These are phyloP conservation scores for Diaporthe longicolla DNA, from an alignment of 2,329 filamentous ascomycete genomes.

Conservation along the genomic window DNA sequence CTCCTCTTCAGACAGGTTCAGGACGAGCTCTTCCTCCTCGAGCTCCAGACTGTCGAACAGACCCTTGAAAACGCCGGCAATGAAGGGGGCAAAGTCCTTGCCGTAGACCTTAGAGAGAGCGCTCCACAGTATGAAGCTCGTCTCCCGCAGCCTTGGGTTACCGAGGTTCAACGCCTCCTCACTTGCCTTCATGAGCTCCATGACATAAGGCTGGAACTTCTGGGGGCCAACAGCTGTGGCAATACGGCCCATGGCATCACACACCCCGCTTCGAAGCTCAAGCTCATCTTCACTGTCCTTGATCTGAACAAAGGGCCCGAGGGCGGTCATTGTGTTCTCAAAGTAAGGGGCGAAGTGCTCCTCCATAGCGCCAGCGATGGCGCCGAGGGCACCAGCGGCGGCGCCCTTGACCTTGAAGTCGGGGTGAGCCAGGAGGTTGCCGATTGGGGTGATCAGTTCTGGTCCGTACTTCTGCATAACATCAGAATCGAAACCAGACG, in stretches of 20 bases:
- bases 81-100: slow-evolving; percentile 84
- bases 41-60: slow-evolving; percentile 89
- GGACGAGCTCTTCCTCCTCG: slow-evolving; percentile 87
- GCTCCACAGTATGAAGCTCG: slow-evolving; percentile 97
- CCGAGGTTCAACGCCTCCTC: slow-evolving; percentile 92
- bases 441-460: slow-evolving; percentile 87
- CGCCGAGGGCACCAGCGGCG: slow-evolving; percentile 89
- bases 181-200: slow-evolving; percentile 90
- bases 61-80: slow-evolving; percentile 82
- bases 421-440: slow-evolving; percentile 84
- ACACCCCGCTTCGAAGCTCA: slow-evolving; percentile 88
- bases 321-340: slow-evolving; percentile 88
- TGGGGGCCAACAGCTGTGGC: slow-evolving; percentile 88
- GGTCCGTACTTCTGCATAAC: slow-evolving; percentile 86
- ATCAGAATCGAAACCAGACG: slow-evolving; percentile 85
- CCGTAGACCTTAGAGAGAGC: slow-evolving; percentile 94
- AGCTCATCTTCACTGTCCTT: slow-evolving; percentile 93
- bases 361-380: slow-evolving; percentile 88
- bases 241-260: slow-evolving; percentile 94
- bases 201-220: slow-evolving; percentile 91
- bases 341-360: slow-evolving; percentile 92
- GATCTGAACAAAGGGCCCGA: slow-evolving; percentile 85
- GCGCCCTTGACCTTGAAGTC: slow-evolving; percentile 93
- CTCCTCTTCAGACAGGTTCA: slow-evolving; percentile 81
- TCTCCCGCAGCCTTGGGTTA: slow-evolving; percentile 92